Percentiles rank a stretch among this genome's conserved stretches.
Evolutionary conservation across 352 stramenopile species (phyloP).

Genomic region (Phytophthora capsici): DNA sequence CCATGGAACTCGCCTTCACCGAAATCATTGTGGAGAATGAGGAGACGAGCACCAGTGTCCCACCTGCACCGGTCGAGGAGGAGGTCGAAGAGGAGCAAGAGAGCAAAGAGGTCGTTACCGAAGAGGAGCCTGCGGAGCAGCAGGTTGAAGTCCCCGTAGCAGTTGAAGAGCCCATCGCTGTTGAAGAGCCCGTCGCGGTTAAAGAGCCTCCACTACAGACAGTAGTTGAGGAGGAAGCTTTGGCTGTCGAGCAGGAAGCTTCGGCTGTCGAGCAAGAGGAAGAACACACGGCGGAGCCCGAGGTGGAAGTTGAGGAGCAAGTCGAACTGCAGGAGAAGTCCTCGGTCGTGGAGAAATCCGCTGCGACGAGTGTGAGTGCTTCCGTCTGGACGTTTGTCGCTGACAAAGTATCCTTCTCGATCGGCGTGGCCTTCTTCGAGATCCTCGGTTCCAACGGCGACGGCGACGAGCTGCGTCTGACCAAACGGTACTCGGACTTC

Average conservation of each 20-base stretch:
- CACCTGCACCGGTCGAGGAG: conserved; percentile 17
- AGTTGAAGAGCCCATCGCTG: conserved; percentile 3
- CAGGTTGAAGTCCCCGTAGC: conserved; percentile 7
- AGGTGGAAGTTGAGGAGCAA: conserved; percentile 22
- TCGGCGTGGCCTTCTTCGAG: conserved; percentile 58
- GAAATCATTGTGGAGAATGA: conserved; percentile 43
- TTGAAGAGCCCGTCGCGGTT: conserved; percentile 9
- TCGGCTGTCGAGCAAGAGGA: conserved; percentile 9
- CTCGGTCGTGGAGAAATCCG: conserved; percentile 12
- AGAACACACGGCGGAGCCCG: conserved; percentile 14
- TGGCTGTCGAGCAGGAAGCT: conserved; percentile 8
- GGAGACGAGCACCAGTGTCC: conserved; percentile 26
- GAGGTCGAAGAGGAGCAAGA: conserved; percentile 13
- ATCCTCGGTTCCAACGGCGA: conserved; percentile 46
- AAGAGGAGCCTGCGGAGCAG: conserved; percentile 9
- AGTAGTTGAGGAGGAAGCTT: conserved; percentile 22
- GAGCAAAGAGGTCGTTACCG: conserved; percentile 9
- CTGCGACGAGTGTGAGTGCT: conserved; percentile 9
- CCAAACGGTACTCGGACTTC: conserved; percentile 84
- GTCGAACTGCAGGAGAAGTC: conserved; percentile 16
- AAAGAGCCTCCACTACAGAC: not conserved
- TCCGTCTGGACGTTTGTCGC: conserved; percentile 36
- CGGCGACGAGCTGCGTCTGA: conserved; percentile 47
- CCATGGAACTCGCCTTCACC: conserved; percentile 35
- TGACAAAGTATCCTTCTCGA: conserved; percentile 48